These are phyloP conservation scores for Phalaenopsis hybrid DNA, from an alignment of 116 monocot genomes.

Conservation along the genomic window DNA sequence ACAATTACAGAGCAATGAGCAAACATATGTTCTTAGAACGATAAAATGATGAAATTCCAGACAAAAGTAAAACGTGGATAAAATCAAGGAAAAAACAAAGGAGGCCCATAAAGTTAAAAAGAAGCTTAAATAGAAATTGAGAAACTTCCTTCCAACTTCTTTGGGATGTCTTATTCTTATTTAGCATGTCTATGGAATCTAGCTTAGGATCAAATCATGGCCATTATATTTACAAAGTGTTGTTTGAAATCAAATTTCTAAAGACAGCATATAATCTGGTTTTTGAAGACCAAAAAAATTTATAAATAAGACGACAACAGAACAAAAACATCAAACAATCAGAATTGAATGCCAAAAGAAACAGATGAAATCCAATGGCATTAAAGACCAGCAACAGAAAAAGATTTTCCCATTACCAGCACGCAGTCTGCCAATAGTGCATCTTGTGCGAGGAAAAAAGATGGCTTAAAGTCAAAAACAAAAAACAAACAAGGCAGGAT, in stretches of 20 bases:
- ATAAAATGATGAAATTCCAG: neutral
- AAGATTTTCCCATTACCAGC: neutral
- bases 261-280: neutral
- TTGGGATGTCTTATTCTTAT: neutral
- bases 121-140: constrained; percentile 1
- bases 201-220: neutral
- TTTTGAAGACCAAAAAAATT: neutral
- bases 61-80: neutral
- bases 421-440: neutral
- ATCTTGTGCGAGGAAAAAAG: neutral
- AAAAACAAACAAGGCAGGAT: neutral
- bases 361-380: neutral
- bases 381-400: neutral
- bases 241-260: neutral
- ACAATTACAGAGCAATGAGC: neutral
- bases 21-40: neutral
- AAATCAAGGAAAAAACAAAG: neutral
- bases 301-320: neutral
- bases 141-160: neutral
- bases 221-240: neutral
- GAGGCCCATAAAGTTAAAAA: neutral
- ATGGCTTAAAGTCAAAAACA: neutral
- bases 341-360: neutral
- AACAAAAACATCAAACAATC: neutral
- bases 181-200: neutral